Base-by-base conservation (phyloP, 345 rosid genomes). In the Microthlaspi erraticum region DNA sequence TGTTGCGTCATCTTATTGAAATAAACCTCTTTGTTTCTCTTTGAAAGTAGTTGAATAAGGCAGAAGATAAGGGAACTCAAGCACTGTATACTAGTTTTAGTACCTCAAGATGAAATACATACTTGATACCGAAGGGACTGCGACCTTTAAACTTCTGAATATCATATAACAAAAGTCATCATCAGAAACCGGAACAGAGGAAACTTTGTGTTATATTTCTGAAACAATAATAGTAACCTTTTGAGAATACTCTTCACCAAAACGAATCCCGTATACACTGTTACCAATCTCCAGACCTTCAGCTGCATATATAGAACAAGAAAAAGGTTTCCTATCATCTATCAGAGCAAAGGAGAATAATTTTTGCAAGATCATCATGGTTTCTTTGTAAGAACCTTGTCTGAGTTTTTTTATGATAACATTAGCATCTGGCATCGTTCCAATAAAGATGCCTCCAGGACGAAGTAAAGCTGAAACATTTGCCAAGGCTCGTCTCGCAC, bases 361-460 rank as follows among this genome's bases (percentile, higher is more conserved):
- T 8, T 4, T 33, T 33, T 33, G 36, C 36, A 33, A 33, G 36
- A 33, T 5, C n/a, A n/a, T n/a, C 9, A 8, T 8, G 10, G 37
- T 8, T 34, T 33, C 36, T 33, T 33, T 34, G 37, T 7, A 34
- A 34, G 31, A 68, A 93, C 98, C 97, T 88, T 83, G 82, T 87
- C 93, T 80, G 29, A 93, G 88, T 63, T 93, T 93, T 76, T 86
- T 87, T 3, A 93, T 43, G 33, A 93, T 87, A 52, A 93, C 98
- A 80, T 90, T 90, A 33, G 96, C 97, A 82, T 90, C 98, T 61
- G 96, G 97, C 98, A 90, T 93, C 34, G 98, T 88, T 71, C 98
- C 93, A 16, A 90, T 85, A 77, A 90, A 88, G 33, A 77, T 83
- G 53, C 98, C 93, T 68, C 98, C 96, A 0, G 98, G 97, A 53